Percentiles rank a stretch among this genome's conserved stretches.
Conservation (phyloP, 176 grass and related monocot species). For the Musa schizocarpa region DNA sequence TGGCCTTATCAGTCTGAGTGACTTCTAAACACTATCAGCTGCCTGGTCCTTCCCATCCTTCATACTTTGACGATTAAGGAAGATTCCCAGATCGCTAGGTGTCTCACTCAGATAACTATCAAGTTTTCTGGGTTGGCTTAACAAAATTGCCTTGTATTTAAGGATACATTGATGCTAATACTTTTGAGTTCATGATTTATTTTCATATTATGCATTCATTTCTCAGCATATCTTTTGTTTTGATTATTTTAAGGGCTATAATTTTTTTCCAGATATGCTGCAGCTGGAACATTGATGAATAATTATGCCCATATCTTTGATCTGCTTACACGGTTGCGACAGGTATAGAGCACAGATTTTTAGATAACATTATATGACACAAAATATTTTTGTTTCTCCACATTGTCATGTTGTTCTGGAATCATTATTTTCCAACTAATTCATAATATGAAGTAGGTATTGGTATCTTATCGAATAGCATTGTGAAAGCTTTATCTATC, state of each 20-base stretch:
- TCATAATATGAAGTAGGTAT: neutral
- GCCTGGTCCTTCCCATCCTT: neutral
- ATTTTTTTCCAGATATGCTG: constrained; percentile 58
- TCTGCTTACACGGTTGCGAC: constrained; percentile 85
- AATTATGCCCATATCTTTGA: constrained; percentile 98
- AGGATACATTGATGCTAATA: neutral
- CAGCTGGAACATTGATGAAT: constrained; percentile 84
- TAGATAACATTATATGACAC: neutral
- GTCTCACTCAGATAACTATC: neutral
- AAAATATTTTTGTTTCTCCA: neutral
- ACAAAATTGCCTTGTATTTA: neutral
- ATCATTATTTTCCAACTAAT: neutral
- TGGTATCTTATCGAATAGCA: neutral
- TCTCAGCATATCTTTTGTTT: neutral
- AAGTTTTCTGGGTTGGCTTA: neutral
- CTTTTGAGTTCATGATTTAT: neutral
- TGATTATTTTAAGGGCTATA: neutral
- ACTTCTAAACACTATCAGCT: neutral
- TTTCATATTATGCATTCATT: neutral
- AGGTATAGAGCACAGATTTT: constrained; percentile 37
- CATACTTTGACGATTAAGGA: neutral
- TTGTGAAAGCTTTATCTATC: neutral
- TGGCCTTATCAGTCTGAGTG: neutral
- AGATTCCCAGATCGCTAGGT: constrained; percentile 10
- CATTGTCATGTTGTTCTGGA: neutral